Evolutionary conservation across 1,139 yeast species (phyloP).

Genomic region (Hyphopichia wangnamkhiaoensis): DNA sequence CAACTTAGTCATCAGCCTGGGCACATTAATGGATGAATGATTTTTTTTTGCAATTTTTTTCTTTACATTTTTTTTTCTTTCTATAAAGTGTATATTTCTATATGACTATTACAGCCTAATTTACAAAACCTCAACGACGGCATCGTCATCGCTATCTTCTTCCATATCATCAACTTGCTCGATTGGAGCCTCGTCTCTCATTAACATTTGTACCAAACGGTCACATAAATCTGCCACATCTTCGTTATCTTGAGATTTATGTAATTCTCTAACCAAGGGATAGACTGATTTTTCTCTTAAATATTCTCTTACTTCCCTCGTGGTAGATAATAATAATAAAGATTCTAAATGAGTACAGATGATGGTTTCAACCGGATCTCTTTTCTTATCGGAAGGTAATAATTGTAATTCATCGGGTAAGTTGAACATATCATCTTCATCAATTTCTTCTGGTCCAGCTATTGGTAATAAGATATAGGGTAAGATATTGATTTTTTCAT

Average conservation of each 20-base stretch:
- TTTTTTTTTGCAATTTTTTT: not conserved
- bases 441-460: constrained; percentile 80
- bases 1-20: too few relatives aligned
- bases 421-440: constrained; percentile 79
- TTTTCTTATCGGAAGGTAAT: constrained; percentile 69
- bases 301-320: constrained; percentile 68
- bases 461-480: constrained; percentile 84
- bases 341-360: constrained; percentile 76
- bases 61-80: not conserved
- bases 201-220: constrained; percentile 77
- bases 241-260: constrained; percentile 66
- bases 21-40: too few relatives aligned
- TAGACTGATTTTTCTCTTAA: constrained; percentile 80
- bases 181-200: constrained; percentile 79
- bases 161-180: constrained; percentile 23
- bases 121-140: constrained; percentile 54
- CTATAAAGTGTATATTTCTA: not conserved
- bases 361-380: constrained; percentile 72
- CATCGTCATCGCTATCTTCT: constrained; percentile 38
- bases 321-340: constrained; percentile 73
- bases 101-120: not conserved
- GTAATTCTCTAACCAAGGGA: constrained; percentile 81
- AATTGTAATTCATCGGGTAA: constrained; percentile 89
- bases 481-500: constrained; percentile 68
- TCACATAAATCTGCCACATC: constrained; percentile 69